Base-by-base conservation (phyloP, 2,329 filamentous ascomycete genomes). In the Penicillium thymicola region DNA sequence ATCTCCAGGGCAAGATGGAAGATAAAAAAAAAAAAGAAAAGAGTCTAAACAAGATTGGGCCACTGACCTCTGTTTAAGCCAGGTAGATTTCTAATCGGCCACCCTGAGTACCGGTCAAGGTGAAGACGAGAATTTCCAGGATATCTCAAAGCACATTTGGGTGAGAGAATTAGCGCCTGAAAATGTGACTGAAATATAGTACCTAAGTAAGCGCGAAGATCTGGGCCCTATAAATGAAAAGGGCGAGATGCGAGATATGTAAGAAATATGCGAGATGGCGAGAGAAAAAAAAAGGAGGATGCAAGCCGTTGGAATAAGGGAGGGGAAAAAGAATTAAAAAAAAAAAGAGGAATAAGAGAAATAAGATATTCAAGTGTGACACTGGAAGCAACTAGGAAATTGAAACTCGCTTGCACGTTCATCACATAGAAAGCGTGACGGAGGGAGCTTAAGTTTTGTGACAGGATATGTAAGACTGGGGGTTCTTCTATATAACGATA, bases 391-490 rank as follows among this genome's bases (percentile, higher is more conserved):
- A 30, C 37, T 52, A 49, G 38, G 28, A 28, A 32, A 58, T 41
- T 34, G 32, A 37, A 51, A 57, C 54, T 63, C 55, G 56, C 58
- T 63, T 58, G 45, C 59, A 62, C 59, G 55, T 63, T 63, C 57
- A 63, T 66, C 63, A 66, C 64, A 65, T 59, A 34, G 40, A 37
- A 11, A 38, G 60, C 59, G 63, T 64, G 63, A 62, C 57, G 47
- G 55, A 64, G 59, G 59, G 48, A 61, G 54, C 64, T 53, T 65
- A 54, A 64, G 52, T 60, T 61, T 51, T 57, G 61, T 63, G 64
- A 63, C 59, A 60, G 54, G 47, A 36, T 38, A 36, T 38, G 55
- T 50, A 42, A 50, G 52, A 53, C 48, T 55, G 56, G 59, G 58
- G 25, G 21, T 21, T 21, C 21, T 18, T n/a, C 37, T 61, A 59